These are phyloP conservation scores for Stachybotrys elegans DNA, from an alignment of 2,329 filamentous ascomycete genomes.

Conservation along the genomic window DNA sequence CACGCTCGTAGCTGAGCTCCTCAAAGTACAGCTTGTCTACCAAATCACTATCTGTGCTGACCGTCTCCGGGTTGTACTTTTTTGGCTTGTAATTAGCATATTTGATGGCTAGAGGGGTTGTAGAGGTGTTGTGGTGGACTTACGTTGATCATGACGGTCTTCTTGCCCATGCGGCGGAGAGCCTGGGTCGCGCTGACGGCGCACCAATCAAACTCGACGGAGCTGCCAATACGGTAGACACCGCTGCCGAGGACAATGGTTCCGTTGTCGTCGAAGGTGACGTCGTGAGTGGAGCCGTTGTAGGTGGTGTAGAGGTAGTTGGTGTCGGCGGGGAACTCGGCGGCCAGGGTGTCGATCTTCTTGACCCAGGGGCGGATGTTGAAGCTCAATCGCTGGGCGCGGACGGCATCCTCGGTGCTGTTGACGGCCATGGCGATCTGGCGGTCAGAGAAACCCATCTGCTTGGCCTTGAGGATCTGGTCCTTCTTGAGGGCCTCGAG, in stretches of 20 bases:
- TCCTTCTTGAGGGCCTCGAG: conserved; percentile 84
- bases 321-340: conserved; percentile 90
- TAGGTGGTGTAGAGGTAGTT: conserved; percentile 98
- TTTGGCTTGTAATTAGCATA: conserved; percentile 2
- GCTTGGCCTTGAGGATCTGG: conserved; percentile 86
- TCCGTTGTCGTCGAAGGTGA: conserved; percentile 89
- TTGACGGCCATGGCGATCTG: conserved; percentile 87
- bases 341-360: conserved; percentile 95
- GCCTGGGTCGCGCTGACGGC: conserved; percentile 85
- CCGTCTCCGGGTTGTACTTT: conserved; percentile 73
- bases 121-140: conserved; percentile 22
- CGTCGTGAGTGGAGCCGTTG: conserved; percentile 90
- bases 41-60: conserved; percentile 77
- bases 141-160: conserved; percentile 95
- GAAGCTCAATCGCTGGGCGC: conserved; percentile 77
- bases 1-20: conserved; percentile 91
- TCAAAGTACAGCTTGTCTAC: conserved; percentile 96
- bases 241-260: conserved; percentile 86
- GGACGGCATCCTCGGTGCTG: conserved; percentile 83
- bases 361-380: conserved; percentile 94
- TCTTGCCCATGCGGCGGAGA: conserved; percentile 81
- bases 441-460: conserved; percentile 94
- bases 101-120: background rate
- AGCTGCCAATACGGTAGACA: conserved; percentile 96
- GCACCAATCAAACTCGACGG: conserved; percentile 99